Evolutionary conservation across 345 rosid species (phyloP).

Genomic region (Boechera stricta): DNA sequence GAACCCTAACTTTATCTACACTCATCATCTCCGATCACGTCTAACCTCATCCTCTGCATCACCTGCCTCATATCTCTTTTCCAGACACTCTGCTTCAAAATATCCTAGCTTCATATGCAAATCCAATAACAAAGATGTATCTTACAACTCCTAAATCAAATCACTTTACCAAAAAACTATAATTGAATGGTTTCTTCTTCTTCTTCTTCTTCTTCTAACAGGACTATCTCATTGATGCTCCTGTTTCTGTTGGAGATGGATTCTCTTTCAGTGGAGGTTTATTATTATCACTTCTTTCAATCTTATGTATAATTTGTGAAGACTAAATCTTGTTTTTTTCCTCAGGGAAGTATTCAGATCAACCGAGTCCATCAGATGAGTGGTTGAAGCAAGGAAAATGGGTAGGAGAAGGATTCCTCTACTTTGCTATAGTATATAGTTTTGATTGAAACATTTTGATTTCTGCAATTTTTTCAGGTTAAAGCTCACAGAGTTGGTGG

Average conservation of each 20-base stretch:
- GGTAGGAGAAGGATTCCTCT: conserved; percentile 13
- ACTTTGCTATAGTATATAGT: neutral
- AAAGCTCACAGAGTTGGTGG: conserved; percentile 77
- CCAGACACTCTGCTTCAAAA: conserved; percentile 36
- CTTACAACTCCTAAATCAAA: neutral
- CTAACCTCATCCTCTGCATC: conserved; percentile 30
- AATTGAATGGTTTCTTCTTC: neutral
- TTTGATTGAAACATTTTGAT: neutral
- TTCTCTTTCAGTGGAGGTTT: conserved; percentile 93
- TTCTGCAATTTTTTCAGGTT: conserved; percentile 50
- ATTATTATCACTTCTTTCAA: neutral
- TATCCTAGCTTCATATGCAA: conserved; percentile 49
- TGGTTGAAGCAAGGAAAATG: conserved; percentile 91
- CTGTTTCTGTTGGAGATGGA: conserved; percentile 86
- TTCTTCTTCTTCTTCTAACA: conserved; percentile 36
- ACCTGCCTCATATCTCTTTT: conserved; percentile 24
- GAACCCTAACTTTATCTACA: conserved; percentile 43
- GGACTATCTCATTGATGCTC: conserved; percentile 93
- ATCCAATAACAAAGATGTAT: conserved; percentile 59
- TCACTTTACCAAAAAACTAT: neutral
- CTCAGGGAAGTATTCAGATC: conserved; percentile 90
- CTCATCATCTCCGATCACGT: conserved; percentile 40
- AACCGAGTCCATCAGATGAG: conserved; percentile 74
- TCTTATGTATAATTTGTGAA: neutral
- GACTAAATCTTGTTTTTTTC: conserved; percentile 8